Evolutionary conservation across 73 alveolate genomes (phyloP).

Genomic region (Urostyla sp.): DNA sequence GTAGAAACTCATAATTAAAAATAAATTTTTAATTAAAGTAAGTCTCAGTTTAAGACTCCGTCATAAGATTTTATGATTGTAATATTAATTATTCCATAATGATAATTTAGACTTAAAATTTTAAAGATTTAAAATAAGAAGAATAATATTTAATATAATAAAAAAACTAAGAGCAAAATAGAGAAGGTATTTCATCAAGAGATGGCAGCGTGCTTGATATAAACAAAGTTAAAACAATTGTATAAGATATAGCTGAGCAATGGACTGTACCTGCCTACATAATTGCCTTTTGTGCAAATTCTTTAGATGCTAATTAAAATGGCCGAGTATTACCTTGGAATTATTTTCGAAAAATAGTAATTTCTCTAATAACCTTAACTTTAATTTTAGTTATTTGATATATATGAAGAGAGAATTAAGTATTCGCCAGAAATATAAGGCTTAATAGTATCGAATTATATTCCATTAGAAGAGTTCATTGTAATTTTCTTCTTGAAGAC

Average conservation of each 20-base stretch:
- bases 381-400: conserved; percentile 45
- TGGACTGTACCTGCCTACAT: conserved; percentile 72
- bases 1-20: too few species aligned
- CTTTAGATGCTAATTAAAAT: conserved; percentile 14
- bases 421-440: conserved; percentile 67
- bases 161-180: too few species aligned
- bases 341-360: conserved; percentile 23
- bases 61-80: too few species aligned
- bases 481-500: conserved; percentile 66
- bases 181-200: conserved; percentile 21
- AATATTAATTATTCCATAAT: too few species aligned
- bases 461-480: conserved; percentile 76
- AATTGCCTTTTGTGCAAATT: conserved; percentile 64
- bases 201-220: conserved; percentile 64
- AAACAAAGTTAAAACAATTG: conserved; percentile 56
- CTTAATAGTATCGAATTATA: conserved; percentile 49
- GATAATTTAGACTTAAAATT: too few species aligned
- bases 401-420: conserved; percentile 62
- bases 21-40: too few species aligned
- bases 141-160: too few species aligned
- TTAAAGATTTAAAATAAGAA: too few species aligned
- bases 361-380: conserved; percentile 52
- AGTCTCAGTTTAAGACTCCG: too few species aligned
- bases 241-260: conserved; percentile 62
- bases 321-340: conserved; percentile 36